Conservation (phyloP, 2,329 filamentous ascomycete genomes). For the Plectosphaerella sp. region DNA sequence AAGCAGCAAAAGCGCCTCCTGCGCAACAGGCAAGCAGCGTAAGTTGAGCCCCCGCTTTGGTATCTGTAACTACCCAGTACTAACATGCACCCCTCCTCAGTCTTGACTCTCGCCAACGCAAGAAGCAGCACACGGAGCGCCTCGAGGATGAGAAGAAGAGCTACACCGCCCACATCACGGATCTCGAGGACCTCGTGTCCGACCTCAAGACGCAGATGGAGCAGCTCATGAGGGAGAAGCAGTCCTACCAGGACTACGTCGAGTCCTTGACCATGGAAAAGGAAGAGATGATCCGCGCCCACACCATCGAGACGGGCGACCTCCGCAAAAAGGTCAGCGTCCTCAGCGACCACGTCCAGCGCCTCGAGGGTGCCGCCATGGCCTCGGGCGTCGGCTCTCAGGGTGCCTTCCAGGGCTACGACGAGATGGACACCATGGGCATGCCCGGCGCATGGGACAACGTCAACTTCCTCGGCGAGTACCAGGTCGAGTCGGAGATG, state of each 20-base stretch:
- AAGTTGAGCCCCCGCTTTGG: conserved; percentile 37
- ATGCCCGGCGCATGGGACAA: conserved; percentile 82
- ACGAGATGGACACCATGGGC: conserved; percentile 77
- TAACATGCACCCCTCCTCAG: conserved; percentile 51
- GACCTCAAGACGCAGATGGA: conserved; percentile 66
- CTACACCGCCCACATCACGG: conserved; percentile 69
- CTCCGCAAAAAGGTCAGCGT: conserved; percentile 89
- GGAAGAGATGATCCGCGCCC: conserved; percentile 81
- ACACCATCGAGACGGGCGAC: conserved; percentile 87
- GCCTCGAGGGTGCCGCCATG: conserved; percentile 61
- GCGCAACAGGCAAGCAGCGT: conserved; percentile 95
- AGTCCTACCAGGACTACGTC: conserved; percentile 70
- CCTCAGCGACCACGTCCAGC: conserved; percentile 67
- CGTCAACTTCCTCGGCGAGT: conserved; percentile 72
- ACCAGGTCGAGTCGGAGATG: conserved; percentile 56
- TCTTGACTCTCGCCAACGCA: conserved; percentile 92
- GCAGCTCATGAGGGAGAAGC: conserved; percentile 67
- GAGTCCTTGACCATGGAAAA: conserved; percentile 79
- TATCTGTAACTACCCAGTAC: conserved; percentile 9
- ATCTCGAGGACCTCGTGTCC: conserved; percentile 73
- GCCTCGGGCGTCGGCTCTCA: conserved; percentile 42
- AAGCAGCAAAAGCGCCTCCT: conserved; percentile 97
- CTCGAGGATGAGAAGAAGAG: conserved; percentile 97
- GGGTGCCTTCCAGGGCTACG: conserved; percentile 66
- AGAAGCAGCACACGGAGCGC: conserved; percentile 97